Evolutionary conservation across 2,329 filamentous ascomycete species (phyloP), one percentile per base, ranked within the genome.

Genomic region (Ophidiomyces ophidiicola): DNA sequence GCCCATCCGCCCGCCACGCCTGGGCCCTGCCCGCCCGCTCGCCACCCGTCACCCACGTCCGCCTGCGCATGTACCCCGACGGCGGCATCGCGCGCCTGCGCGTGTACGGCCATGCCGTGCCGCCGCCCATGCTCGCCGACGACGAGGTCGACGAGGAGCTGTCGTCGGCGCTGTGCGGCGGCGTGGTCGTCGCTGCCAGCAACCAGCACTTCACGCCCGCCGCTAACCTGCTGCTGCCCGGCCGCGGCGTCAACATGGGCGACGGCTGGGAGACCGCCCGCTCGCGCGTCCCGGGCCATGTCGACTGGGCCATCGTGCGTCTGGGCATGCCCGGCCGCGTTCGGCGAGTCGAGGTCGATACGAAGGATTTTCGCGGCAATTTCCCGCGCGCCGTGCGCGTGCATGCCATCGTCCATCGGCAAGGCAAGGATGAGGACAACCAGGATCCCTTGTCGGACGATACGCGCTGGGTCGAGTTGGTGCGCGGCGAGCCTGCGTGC

Each of bases 311-410:
- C 0, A 58, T 64, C 40, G 44, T 61, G 38, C 54, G 54, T 41
- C 50, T 65, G 18, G 62, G 62, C 6, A 39, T 64, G 12, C 51
- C 54, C n/a, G 62, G 60, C 1, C 53, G 51, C 2, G 57, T 63
- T 7, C 50, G 52, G 11, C 58, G 53, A 44, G 50, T 64, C 2
- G 55, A 64, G 6, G 59, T 65, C 31, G 62, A 65, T 39, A 64
- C 62, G 3, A 64, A 64, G 45, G 62, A 64, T 39, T 65, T 64
- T 47, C 51, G 61, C n/a, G 62, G 62, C 1, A 65, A 65, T 42
- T 64, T 64, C 44, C 62, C 62, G 1, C 54, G 59, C 4, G 55
- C 55, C 2, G 55, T 65, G 23, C 53, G 56, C 11, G 60, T 64
- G 7, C 58, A 63, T 40, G 61, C 57, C 1, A 48, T 60, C 32